These are phyloP conservation scores for Lepiota subincarnata DNA, from an alignment of 768 basidiomycete species.

Conservation along the genomic window DNA sequence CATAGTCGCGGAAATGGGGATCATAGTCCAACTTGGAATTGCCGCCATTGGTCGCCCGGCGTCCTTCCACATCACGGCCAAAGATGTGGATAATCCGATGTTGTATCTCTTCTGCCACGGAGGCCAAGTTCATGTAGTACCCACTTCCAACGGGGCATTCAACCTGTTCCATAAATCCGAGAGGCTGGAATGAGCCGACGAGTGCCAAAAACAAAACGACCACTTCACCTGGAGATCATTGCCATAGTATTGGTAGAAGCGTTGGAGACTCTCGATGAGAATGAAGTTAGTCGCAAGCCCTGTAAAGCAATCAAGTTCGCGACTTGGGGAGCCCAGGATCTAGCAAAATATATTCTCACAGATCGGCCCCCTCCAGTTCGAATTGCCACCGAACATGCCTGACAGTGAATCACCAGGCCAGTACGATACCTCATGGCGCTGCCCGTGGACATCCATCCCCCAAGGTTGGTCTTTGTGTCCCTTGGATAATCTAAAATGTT, in stretches of 20 bases:
- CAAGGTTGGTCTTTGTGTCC: conserved; percentile 89
- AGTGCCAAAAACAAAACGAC: background rate
- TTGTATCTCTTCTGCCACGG: conserved; percentile 96
- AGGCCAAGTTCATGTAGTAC: conserved; percentile 94
- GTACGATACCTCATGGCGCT: conserved; percentile 88
- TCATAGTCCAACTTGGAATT: conserved; percentile 84
- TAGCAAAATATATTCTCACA: conserved; percentile 41
- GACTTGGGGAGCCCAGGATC: background rate
- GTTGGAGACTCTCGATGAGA: conserved; percentile 91
- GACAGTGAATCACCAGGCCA: conserved; percentile 98
- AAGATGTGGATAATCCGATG: conserved; percentile 99
- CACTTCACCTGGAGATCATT: conserved; percentile 65
- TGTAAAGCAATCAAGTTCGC: conserved; percentile 19
- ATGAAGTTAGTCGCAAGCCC: conserved; percentile 97
- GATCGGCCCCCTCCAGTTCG: conserved; percentile 94
- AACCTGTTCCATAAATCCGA: conserved; percentile 36
- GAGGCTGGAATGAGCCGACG: conserved; percentile 1
- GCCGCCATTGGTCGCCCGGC: conserved; percentile 89
- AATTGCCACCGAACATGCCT: conserved; percentile 98
- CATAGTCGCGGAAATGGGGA: conserved; percentile 94
- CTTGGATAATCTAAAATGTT: conserved; percentile 69
- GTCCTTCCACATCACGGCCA: conserved; percentile 83
- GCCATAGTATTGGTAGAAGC: conserved; percentile 98
- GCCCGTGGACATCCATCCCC: conserved; percentile 91
- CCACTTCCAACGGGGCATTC: conserved; percentile 97